Conservation (phyloP, 2,329 filamentous ascomycete genomes). For the Colletotrichum lupini region DNA sequence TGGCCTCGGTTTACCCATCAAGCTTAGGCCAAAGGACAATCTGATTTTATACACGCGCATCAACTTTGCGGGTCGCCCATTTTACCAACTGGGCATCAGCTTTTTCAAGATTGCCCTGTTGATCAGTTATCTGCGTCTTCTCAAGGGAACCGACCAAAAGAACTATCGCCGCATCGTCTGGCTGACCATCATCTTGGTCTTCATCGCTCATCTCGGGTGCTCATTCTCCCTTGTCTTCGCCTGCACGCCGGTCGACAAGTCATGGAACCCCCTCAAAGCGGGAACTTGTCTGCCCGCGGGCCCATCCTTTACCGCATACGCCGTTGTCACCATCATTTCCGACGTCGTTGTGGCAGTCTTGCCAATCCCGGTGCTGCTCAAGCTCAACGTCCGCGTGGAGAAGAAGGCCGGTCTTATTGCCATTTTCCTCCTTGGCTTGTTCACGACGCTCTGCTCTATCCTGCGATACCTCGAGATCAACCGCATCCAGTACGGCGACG, state of each 20-base stretch:
- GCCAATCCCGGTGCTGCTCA: slow-evolving; percentile 60
- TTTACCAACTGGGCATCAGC: slow-evolving; percentile 66
- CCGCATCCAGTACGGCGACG: slow-evolving; percentile 59
- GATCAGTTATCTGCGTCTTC: slow-evolving; percentile 62
- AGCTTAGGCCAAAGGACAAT: slow-evolving; percentile 54
- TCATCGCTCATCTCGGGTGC: slow-evolving; percentile 60
- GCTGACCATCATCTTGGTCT: slow-evolving; percentile 53
- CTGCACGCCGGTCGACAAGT: slow-evolving; percentile 59
- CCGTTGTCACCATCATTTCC: slow-evolving; percentile 61
- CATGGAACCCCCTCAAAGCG: slow-evolving; percentile 53
- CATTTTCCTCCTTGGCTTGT: slow-evolving; percentile 64
- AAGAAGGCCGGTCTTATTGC: slow-evolving; percentile 63
- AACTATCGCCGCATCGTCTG: slow-evolving; percentile 57
- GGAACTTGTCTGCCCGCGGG: slow-evolving; percentile 59
- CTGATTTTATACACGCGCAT: slow-evolving; percentile 57
- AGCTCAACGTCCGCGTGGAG: slow-evolving; percentile 57
- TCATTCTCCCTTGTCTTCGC: slow-evolving; percentile 61
- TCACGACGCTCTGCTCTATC: slow-evolving; percentile 66
- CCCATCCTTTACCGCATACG: slow-evolving; percentile 62
- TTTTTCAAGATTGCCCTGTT: slow-evolving; percentile 67
- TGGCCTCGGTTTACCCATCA: slow-evolving; percentile 61
- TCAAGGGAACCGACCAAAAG: slow-evolving; percentile 58
- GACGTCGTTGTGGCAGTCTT: slow-evolving; percentile 61
- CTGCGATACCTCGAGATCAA: slow-evolving; percentile 63
- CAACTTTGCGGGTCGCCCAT: slow-evolving; percentile 64